Conservation (phyloP, 164 flowering plant species). For the Piper betle region DNA sequence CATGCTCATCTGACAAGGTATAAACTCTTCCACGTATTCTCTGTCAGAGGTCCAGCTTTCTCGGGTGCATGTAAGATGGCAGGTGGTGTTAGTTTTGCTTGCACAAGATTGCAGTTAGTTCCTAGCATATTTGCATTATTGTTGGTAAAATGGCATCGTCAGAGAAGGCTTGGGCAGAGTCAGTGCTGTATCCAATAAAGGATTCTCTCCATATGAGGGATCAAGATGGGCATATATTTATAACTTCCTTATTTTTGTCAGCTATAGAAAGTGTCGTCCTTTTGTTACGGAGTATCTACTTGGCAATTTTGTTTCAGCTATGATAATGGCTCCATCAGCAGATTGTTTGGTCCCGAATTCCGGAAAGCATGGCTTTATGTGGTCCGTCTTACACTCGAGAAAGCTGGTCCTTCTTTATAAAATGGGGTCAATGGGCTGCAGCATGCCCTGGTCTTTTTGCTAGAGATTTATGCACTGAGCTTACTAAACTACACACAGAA, state of each 20-base stretch:
- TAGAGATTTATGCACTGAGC: slow-evolving; percentile 53
- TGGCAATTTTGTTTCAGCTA: slow-evolving; percentile 39
- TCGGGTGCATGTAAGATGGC: slow-evolving; percentile 35
- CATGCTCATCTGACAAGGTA: slow-evolving; percentile 53
- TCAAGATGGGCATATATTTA: slow-evolving; percentile 42
- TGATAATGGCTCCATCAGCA: slow-evolving; percentile 23
- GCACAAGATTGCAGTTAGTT: slow-evolving; percentile 37
- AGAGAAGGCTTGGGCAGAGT: slow-evolving; percentile 24
- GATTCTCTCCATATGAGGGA: slow-evolving; percentile 43
- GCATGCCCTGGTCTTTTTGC: slow-evolving; percentile 82
- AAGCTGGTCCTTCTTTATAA: slow-evolving; percentile 80
- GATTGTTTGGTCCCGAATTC: slow-evolving; percentile 38
- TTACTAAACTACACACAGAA: slow-evolving; percentile 61
- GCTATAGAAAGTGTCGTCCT: slow-evolving; percentile 36
- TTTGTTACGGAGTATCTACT: slow-evolving; percentile 44
- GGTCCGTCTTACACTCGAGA: slow-evolving; percentile 59
- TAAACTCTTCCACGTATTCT: slow-evolving; percentile 23
- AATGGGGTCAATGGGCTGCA: slow-evolving; percentile 98
- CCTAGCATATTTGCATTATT: slow-evolving; percentile 51
- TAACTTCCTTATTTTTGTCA: slow-evolving; percentile 28
- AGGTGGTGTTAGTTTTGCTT: slow-evolving; percentile 58
- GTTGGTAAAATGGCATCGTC: slow-evolving; percentile 53
- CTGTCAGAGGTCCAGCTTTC: slow-evolving; percentile 12
- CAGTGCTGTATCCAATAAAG: slow-evolving; percentile 19
- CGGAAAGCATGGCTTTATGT: slow-evolving; percentile 56